phyloP scores from a whole-genome alignment of 1,284 basidiomycete genomes.

The Austroboletus rostrupii region DNA sequence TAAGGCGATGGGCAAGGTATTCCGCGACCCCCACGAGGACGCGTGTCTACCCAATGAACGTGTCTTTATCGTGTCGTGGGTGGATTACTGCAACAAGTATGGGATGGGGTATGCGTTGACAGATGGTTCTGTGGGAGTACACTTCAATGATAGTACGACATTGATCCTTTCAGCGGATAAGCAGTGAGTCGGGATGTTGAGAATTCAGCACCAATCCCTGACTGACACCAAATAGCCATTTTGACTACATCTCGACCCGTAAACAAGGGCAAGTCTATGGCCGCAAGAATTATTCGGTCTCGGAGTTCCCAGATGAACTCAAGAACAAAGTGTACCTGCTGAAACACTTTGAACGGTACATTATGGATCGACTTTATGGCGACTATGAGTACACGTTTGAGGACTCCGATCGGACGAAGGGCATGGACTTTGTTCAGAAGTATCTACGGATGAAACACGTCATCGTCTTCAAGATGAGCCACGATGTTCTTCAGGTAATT shows the following conservation, averaged over 20 bases:
- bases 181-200: slow-evolving; percentile 46
- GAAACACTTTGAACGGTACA: slow-evolving; percentile 90
- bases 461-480: slow-evolving; percentile 94
- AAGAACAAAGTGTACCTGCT: slow-evolving; percentile 87
- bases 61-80: slow-evolving; percentile 95
- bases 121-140: slow-evolving; percentile 90
- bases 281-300: slow-evolving; percentile 63
- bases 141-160: slow-evolving; percentile 94
- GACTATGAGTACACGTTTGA: slow-evolving; percentile 79
- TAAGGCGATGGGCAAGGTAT: slow-evolving; percentile 54
- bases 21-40: slow-evolving; percentile 59
- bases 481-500: slow-evolving; percentile 83
- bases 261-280: slow-evolving; percentile 62
- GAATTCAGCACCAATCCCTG: background rate
- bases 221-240: slow-evolving; percentile 50
- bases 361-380: slow-evolving; percentile 81
- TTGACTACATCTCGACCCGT: slow-evolving; percentile 77
- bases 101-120: slow-evolving; percentile 97
- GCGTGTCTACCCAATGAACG: slow-evolving; percentile 58
- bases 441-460: slow-evolving; percentile 96
- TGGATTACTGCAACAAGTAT: slow-evolving; percentile 98
- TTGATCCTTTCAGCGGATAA: slow-evolving; percentile 83
- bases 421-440: slow-evolving; percentile 94
- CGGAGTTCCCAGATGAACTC: slow-evolving; percentile 69
- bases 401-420: slow-evolving; percentile 64